Conservation (phyloP, 495 filamentous ascomycete species). For the Sabuloglossum arenarium region DNA sequence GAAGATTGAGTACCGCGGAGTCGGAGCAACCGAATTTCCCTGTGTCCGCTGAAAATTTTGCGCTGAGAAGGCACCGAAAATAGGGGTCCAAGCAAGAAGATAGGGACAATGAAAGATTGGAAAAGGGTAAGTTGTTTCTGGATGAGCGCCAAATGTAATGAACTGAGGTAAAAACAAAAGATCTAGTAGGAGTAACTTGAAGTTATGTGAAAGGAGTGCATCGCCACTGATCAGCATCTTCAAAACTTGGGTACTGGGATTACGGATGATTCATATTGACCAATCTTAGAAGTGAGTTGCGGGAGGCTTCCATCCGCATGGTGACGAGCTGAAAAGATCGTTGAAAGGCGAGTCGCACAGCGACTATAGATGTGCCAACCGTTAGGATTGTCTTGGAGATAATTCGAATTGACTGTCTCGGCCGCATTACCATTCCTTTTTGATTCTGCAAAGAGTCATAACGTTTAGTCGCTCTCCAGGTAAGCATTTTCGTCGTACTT, state of each 20-base stretch:
- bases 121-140: background rate
- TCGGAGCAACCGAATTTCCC: background rate
- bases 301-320: background rate
- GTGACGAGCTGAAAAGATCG: background rate
- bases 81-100: background rate
- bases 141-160: background rate
- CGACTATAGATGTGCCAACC: background rate
- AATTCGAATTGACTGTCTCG: background rate
- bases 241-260: background rate
- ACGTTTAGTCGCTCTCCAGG: background rate
- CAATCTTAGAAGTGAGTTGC: background rate
- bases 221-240: background rate
- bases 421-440: background rate
- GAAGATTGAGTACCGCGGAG: background rate
- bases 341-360: background rate
- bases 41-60: background rate
- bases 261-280: background rate
- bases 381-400: background rate
- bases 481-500: background rate
- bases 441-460: background rate
- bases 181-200: background rate
- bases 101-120: background rate
- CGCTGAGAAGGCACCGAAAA: background rate
- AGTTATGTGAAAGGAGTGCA: background rate
- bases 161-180: background rate